These are phyloP conservation scores for Penicillium egyptiacum DNA, from an alignment of 495 filamentous ascomycete genomes.

Conservation along the genomic window DNA sequence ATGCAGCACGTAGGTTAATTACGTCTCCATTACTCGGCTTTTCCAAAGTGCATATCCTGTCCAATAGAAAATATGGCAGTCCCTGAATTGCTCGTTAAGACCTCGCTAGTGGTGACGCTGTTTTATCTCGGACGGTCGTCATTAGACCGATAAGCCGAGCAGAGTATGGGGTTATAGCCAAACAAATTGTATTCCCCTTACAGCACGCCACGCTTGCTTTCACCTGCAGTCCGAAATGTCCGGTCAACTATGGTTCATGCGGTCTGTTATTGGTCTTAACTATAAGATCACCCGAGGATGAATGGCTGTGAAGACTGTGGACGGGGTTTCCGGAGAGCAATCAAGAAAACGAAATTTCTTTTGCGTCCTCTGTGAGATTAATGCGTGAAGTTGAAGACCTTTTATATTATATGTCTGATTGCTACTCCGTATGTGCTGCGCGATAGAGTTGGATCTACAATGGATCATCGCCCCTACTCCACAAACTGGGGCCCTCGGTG, in stretches of 20 bases:
- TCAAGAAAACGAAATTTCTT: not conserved
- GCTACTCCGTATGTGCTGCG: not conserved
- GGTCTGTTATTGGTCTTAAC: not conserved
- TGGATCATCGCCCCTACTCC: slow-evolving; percentile 11
- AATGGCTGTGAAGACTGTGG: not conserved
- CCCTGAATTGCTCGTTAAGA: not conserved
- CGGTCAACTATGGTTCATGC: not conserved
- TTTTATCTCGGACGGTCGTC: not conserved
- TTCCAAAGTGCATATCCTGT: not conserved
- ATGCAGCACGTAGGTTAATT: slow-evolving; percentile 36
- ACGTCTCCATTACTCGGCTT: slow-evolving; percentile 34
- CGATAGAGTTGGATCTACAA: slow-evolving; percentile 12
- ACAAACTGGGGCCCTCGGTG: slow-evolving; percentile 4
- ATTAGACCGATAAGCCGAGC: not conserved
- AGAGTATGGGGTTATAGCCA: not conserved
- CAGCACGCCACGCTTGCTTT: not conserved
- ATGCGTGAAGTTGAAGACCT: not conserved
- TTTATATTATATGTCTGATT: not conserved
- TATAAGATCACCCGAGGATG: not conserved
- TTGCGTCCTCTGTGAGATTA: not conserved
- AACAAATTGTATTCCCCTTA: not conserved
- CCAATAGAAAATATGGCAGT: not conserved
- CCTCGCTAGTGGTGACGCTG: not conserved
- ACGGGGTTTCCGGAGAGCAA: no score
- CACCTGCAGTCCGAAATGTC: not conserved